phyloP scores from a whole-genome alignment of 2,329 filamentous ascomycete species.

The Tolypocladium endophyticum region DNA sequence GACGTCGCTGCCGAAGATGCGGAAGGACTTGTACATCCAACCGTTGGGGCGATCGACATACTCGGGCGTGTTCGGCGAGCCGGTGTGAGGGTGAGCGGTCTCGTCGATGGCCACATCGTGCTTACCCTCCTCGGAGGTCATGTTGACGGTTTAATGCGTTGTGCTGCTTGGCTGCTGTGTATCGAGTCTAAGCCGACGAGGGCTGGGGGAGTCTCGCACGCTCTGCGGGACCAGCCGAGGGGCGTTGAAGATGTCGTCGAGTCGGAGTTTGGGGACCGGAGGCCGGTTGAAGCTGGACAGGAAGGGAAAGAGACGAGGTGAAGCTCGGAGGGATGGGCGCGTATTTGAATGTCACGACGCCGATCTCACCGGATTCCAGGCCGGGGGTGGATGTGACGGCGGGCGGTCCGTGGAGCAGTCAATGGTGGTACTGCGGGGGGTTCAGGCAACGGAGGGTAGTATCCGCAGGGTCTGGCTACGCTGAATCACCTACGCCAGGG shows the following conservation, averaged over 20 bases:
- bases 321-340: background rate
- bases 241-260: background rate
- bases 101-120: constrained; percentile 6
- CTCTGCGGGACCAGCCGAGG: background rate
- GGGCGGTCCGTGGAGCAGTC: background rate
- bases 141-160: background rate
- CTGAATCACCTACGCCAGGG: background rate
- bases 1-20: constrained; percentile 40
- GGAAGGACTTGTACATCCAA: constrained; percentile 60
- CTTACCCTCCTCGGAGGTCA: constrained; percentile 17
- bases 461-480: constrained; percentile 3
- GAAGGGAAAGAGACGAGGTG: background rate
- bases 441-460: constrained; percentile 3
- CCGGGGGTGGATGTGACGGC: background rate
- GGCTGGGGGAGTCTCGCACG: background rate
- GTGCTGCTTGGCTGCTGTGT: background rate
- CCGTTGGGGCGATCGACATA: constrained; percentile 29
- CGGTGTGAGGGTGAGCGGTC: constrained; percentile 5
- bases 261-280: background rate
- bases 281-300: background rate
- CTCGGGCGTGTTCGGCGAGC: background rate
- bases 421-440: background rate
- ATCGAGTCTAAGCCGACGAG: background rate
- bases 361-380: background rate
- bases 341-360: background rate